Percentiles rank a stretch among this genome's conserved stretches.
These are phyloP conservation scores for Penicillium manginii DNA, from an alignment of 495 filamentous ascomycete species.

Conservation along the genomic window DNA sequence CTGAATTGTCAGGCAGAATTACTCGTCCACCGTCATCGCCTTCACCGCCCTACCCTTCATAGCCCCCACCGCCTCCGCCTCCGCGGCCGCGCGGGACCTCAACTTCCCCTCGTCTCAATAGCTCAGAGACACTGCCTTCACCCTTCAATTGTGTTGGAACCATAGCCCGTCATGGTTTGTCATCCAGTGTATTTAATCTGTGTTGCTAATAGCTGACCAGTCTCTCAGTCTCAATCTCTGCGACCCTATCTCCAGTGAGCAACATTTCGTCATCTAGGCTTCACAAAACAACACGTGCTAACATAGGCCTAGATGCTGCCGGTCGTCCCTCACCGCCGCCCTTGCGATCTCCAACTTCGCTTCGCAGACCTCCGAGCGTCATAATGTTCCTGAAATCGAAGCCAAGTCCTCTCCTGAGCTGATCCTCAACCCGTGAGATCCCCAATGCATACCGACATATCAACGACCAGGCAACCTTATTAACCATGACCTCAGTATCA, in stretches of 20 bases:
- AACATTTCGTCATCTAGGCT: neutral
- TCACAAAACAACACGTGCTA: constrained; percentile 7
- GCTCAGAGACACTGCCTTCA: neutral
- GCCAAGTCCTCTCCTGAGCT: constrained; percentile 90
- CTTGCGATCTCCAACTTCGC: constrained; percentile 97
- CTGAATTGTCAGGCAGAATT: constrained; percentile 42
- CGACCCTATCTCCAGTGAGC: constrained; percentile 86
- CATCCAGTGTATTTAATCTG: neutral
- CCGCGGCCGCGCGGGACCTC: constrained; percentile 28
- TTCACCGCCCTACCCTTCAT: too few relatives aligned
- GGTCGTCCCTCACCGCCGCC: constrained; percentile 90
- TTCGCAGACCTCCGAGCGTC: constrained; percentile 91
- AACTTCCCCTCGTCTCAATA: constrained; percentile 20
- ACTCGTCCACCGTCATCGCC: constrained; percentile 25
- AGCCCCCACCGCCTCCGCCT: constrained; percentile 9
- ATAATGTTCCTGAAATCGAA: constrained; percentile 96
- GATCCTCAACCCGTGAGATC: constrained; percentile 72
- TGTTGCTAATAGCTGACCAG: constrained; percentile 7
- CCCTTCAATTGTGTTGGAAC: neutral
- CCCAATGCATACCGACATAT: neutral
- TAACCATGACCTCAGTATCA: constrained; percentile 27
- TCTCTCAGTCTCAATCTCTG: constrained; percentile 86
- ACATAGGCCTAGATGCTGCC: constrained; percentile 62
- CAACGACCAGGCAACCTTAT: constrained; percentile 2
- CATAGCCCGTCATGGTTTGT: constrained; percentile 9